Conservation (phyloP, 768 basidiomycete species). For the Tricholomella constricta region DNA sequence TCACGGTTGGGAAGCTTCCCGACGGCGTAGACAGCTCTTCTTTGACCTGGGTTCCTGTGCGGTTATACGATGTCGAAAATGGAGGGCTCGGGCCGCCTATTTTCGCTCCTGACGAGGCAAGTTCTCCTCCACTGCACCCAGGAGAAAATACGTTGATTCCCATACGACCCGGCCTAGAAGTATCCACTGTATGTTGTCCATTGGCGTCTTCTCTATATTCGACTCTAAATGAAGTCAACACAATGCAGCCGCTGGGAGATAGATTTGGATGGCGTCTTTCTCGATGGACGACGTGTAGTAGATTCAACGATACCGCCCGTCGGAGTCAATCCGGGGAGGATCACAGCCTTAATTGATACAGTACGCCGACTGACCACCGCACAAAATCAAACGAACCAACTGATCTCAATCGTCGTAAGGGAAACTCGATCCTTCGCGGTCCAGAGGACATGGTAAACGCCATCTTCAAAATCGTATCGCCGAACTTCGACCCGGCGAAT, state of each 20-base stretch:
- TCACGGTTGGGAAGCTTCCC: slow-evolving; percentile 68
- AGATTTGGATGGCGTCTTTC: slow-evolving; percentile 62
- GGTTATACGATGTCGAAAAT: slow-evolving; percentile 51
- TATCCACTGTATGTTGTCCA: slow-evolving; percentile 39
- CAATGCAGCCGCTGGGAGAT: slow-evolving; percentile 60
- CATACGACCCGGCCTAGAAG: slow-evolving; percentile 19
- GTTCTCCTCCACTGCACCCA: slow-evolving; percentile 11
- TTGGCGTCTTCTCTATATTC: not conserved
- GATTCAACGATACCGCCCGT: slow-evolving; percentile 50
- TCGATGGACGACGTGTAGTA: slow-evolving; percentile 57
- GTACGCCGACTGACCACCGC: slow-evolving; percentile 39
- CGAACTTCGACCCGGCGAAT: slow-evolving; percentile 30
- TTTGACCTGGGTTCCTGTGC: slow-evolving; percentile 71
- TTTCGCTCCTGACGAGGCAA: slow-evolving; percentile 61
- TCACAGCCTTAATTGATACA: slow-evolving; percentile 69
- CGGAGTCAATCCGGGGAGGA: slow-evolving; percentile 32
- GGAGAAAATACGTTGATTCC: not conserved
- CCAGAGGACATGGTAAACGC: slow-evolving; percentile 62
- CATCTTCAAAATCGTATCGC: slow-evolving; percentile 42
- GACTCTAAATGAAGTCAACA: not conserved
- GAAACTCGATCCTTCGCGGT: slow-evolving; percentile 72
- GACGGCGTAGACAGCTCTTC: slow-evolving; percentile 51
- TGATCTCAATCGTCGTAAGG: too few species aligned
- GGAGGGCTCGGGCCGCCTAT: slow-evolving; percentile 57
- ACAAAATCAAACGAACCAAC: too few species aligned